Conservation (phyloP, 2,329 filamentous ascomycete genomes). For the Pestalotiopsis sp. region DNA sequence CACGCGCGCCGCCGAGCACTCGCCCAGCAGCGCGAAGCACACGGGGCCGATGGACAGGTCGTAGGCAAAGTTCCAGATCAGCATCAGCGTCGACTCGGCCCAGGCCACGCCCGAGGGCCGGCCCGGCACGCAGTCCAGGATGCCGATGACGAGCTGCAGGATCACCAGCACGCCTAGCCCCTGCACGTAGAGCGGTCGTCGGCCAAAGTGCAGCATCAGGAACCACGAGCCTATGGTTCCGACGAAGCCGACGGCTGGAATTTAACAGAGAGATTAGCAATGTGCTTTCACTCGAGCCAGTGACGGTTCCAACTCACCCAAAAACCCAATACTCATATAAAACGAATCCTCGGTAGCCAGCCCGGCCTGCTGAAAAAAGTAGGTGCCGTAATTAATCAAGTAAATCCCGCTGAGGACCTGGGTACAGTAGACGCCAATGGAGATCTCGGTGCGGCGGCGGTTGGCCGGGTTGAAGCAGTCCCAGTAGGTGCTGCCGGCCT, state of each 20-base stretch:
- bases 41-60: constrained; percentile 53
- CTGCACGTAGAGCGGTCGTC: constrained; percentile 50
- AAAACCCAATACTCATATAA: constrained; percentile 55
- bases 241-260: constrained; percentile 48
- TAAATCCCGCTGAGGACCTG: constrained; percentile 68
- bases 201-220: constrained; percentile 50
- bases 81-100: constrained; percentile 52
- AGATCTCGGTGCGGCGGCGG: constrained; percentile 56
- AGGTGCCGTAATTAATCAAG: constrained; percentile 66
- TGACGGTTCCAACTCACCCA: constrained; percentile 31
- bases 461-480: constrained; percentile 55
- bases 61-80: constrained; percentile 55
- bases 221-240: constrained; percentile 58
- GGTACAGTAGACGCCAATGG: constrained; percentile 64
- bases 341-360: constrained; percentile 51
- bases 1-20: constrained; percentile 48
- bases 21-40: constrained; percentile 57
- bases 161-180: constrained; percentile 47
- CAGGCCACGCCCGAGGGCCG: constrained; percentile 41
- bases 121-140: constrained; percentile 46
- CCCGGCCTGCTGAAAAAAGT: constrained; percentile 61
- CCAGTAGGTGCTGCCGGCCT: constrained; percentile 49
- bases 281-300: constrained; percentile 27
- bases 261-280: neutral
- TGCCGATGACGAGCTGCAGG: constrained; percentile 49